Percentiles rank a stretch among this genome's conserved stretches.
phyloP scores from a whole-genome alignment of 1,139 yeast species.

The Candida albicans region DNA sequence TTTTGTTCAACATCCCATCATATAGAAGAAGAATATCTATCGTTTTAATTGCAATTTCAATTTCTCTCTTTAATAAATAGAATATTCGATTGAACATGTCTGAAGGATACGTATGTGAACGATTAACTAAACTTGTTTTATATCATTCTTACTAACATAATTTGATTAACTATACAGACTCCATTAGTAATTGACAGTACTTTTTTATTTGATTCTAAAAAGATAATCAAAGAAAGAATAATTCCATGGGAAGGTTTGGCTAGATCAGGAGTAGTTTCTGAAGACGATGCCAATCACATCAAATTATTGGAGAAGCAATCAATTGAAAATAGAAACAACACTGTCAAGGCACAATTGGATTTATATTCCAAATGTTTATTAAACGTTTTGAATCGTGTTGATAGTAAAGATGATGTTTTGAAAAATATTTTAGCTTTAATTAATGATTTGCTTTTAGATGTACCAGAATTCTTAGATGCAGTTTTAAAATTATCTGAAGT shows the following conservation, averaged over 20 bases:
- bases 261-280: constrained; percentile 66
- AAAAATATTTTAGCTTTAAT: constrained; percentile 71
- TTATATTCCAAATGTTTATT: constrained; percentile 59
- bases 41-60: too few relatives aligned
- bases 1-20: neutral
- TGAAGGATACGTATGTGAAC: constrained; percentile 11
- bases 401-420: constrained; percentile 65
- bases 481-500: constrained; percentile 46
- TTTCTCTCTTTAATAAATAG: too few relatives aligned
- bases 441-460: constrained; percentile 56
- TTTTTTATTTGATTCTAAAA: constrained; percentile 71
- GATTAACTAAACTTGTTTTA: neutral
- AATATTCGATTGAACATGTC: constrained; percentile 4
- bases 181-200: constrained; percentile 55
- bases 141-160: constrained; percentile 12
- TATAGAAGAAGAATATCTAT: too few relatives aligned
- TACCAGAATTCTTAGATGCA: constrained; percentile 46
- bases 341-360: constrained; percentile 46
- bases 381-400: constrained; percentile 52
- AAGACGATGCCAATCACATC: constrained; percentile 65
- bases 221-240: constrained; percentile 74
- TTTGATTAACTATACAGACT: constrained; percentile 12
- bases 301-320: constrained; percentile 63
- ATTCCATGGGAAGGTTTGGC: constrained; percentile 94
- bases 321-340: constrained; percentile 36